phyloP scores from a whole-genome alignment of 306 rosid species.

The Albizia julibrissin region DNA sequence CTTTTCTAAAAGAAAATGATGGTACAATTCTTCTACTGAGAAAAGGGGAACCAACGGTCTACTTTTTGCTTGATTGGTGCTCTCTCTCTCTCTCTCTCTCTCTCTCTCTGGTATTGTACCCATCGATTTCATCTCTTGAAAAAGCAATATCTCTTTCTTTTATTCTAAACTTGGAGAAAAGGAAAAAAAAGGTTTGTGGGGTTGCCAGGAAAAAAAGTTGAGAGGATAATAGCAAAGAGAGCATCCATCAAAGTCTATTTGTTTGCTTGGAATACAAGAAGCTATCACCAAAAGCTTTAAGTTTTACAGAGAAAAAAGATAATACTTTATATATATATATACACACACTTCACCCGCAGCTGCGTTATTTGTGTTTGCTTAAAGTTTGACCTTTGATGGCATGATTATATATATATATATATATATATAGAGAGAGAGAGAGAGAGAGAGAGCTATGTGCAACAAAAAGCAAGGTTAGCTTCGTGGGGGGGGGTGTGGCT shows the following conservation, averaged over 20 bases:
- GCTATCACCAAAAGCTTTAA: conserved; percentile 81
- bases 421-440: too few relatives aligned
- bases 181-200: conserved; percentile 11
- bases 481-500: conserved; percentile 69
- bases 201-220: conserved; percentile 11
- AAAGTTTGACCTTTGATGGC: conserved; percentile 85
- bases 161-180: conserved; percentile 50
- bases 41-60: conserved; percentile 58
- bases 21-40: conserved; percentile 47
- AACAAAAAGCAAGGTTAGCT: conserved; percentile 50
- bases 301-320: neutral
- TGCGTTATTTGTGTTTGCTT: conserved; percentile 81
- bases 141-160: conserved; percentile 65
- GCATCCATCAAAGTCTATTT: conserved; percentile 62
- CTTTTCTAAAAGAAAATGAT: conserved; percentile 39
- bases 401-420: conserved; percentile 45
- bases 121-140: conserved; percentile 51
- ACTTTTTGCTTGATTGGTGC: conserved; percentile 82
- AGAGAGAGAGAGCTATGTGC: too few relatives aligned
- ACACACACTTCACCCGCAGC: conserved; percentile 35
- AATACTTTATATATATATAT: neutral
- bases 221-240: neutral
- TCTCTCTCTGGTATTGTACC: conserved; percentile 2
- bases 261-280: conserved; percentile 98
- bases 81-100: conserved; percentile 10